Conservation (phyloP, 768 basidiomycete genomes). For the Mycena crocata region DNA sequence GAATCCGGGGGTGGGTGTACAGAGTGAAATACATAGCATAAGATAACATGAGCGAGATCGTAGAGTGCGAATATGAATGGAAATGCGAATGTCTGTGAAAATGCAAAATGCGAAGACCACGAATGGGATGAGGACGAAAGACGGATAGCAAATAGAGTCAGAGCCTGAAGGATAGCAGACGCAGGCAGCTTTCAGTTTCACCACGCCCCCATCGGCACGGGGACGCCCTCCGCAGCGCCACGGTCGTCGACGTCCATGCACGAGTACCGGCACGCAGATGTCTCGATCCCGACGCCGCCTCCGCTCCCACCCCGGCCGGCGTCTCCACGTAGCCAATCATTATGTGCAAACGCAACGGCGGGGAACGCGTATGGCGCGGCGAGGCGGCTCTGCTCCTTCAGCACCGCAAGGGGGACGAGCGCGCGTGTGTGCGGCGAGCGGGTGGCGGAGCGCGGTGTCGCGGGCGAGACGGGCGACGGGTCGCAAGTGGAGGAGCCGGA, state of each 20-base stretch:
- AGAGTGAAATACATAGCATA: not conserved
- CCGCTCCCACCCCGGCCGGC: not conserved
- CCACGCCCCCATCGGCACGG: constrained; percentile 15
- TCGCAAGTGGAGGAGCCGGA: constrained; percentile 61
- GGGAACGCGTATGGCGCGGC: constrained; percentile 11
- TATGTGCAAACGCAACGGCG: constrained; percentile 11
- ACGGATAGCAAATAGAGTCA: too few species aligned
- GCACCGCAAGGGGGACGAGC: constrained; percentile 33
- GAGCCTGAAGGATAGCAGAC: too few species aligned
- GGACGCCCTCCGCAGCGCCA: not conserved
- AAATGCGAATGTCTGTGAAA: too few species aligned
- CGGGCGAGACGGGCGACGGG: constrained; percentile 66
- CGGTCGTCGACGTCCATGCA: constrained; percentile 1
- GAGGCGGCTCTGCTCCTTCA: constrained; percentile 30
- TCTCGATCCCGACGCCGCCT: not conserved
- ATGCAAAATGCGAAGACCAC: too few species aligned
- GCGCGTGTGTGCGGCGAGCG: constrained; percentile 30
- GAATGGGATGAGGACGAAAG: too few species aligned
- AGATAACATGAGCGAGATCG: not conserved
- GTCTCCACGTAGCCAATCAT: constrained; percentile 20
- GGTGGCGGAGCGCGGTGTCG: constrained; percentile 61
- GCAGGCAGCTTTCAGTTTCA: too few species aligned
- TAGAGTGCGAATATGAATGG: not conserved
- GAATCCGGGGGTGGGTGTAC: not conserved
- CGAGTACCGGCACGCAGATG: constrained; percentile 18